Evolutionary conservation across 1,284 basidiomycete species (phyloP).

Genomic region (Schizopora paradoxa): DNA sequence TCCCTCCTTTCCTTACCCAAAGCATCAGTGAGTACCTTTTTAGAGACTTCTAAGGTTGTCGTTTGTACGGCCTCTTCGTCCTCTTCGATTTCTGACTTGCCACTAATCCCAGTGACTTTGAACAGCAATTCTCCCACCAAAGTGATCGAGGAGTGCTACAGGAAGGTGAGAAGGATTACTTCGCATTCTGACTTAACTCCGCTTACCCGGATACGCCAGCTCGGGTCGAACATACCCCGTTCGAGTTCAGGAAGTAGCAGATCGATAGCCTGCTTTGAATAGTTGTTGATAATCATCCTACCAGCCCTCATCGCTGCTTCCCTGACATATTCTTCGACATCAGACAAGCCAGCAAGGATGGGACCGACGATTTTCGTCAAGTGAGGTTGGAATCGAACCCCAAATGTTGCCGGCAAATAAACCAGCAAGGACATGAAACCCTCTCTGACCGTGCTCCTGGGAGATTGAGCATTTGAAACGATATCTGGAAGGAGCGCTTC

Average conservation of each 20-base stretch:
- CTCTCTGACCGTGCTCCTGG: conserved; percentile 89
- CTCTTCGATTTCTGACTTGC: conserved; percentile 84
- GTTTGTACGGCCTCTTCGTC: conserved; percentile 69
- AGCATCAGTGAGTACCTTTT: conserved; percentile 81
- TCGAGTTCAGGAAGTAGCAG: conserved; percentile 93
- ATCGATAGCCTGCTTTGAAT: conserved; percentile 90
- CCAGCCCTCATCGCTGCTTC: conserved; percentile 99
- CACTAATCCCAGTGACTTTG: conserved; percentile 97
- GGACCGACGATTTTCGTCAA: conserved; percentile 92
- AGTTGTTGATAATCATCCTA: conserved; percentile 96
- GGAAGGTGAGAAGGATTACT: conserved; percentile 2
- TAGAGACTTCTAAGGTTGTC: conserved; percentile 69
- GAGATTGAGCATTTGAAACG: conserved; percentile 86
- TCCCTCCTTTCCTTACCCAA: conserved; percentile 89
- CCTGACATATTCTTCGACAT: conserved; percentile 89
- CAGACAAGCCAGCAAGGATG: conserved; percentile 89
- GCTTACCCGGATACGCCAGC: conserved; percentile 91
- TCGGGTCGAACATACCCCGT: conserved; percentile 89
- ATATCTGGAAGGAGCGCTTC: conserved; percentile 94
- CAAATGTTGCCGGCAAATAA: conserved; percentile 95
- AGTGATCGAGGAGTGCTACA: conserved; percentile 88
- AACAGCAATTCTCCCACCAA: conserved; percentile 95
- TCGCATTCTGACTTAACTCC: not conserved
- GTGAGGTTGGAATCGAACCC: conserved; percentile 93
- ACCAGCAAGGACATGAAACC: conserved; percentile 98